These are phyloP conservation scores for Endogone sp. DNA, from an alignment of 192 early-diverging fungal species.

Conservation along the genomic window DNA sequence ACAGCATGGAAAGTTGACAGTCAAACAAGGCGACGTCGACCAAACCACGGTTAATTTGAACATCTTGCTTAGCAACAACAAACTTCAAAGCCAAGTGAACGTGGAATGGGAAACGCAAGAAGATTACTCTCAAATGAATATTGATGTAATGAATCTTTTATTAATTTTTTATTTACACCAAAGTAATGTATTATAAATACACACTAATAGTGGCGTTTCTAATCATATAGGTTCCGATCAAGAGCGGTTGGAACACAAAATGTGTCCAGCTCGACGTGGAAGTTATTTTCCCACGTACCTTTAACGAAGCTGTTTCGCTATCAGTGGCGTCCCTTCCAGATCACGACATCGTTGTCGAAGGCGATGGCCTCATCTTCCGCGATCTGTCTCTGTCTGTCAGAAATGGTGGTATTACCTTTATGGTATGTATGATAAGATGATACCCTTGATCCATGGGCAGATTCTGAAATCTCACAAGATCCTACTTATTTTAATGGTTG, in stretches of 20 bases:
- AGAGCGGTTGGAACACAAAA: not conserved
- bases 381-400: not conserved
- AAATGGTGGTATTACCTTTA: not conserved
- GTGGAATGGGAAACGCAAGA: not conserved
- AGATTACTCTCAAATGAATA: not conserved
- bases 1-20: not conserved
- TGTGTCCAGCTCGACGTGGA: not conserved
- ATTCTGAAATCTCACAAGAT: too few species aligned
- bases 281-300: not conserved
- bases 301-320: not conserved
- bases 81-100: not conserved
- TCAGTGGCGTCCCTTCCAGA: not conserved
- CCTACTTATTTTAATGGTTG: too few species aligned
- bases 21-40: not conserved
- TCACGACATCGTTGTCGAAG: not conserved
- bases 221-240: not conserved
- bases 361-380: not conserved
- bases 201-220: not conserved
- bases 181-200: too few species aligned
- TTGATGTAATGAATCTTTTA: not conserved
- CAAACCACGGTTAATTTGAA: not conserved
- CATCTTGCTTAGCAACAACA: not conserved
- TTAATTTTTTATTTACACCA: not conserved
- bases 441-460: too few species aligned
- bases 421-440: not conserved